phyloP scores from a whole-genome alignment of 148 eudicot species.

The Euryodendron excelsum region DNA sequence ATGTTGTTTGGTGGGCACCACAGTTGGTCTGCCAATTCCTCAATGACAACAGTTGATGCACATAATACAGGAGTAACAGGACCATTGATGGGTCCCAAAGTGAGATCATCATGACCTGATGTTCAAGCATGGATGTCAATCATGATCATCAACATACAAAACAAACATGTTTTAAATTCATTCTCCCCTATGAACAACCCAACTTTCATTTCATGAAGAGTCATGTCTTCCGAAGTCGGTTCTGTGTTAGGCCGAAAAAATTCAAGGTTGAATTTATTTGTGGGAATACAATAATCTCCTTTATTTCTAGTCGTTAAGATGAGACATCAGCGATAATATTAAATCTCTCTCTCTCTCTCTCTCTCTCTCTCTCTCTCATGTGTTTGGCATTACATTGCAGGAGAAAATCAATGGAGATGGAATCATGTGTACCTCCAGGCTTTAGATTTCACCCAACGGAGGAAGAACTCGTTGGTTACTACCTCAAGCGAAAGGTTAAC shows the following conservation, averaged over 20 bases:
- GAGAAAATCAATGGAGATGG: constrained; percentile 46
- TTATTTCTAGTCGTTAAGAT: no score
- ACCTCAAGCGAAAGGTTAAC: constrained; percentile 64
- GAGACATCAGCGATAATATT: no score
- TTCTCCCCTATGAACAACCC: neutral
- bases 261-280: no score
- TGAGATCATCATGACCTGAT: constrained; percentile 16
- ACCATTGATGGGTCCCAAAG: constrained; percentile 1
- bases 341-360: neutral
- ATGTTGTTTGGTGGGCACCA: constrained; percentile 9
- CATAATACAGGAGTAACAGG: constrained; percentile 10
- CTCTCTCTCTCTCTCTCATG: neutral
- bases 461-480: constrained; percentile 87
- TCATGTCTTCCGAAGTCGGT: constrained; percentile 9
- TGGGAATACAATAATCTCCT: no score
- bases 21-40: constrained; percentile 18
- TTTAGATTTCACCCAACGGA: constrained; percentile 93
- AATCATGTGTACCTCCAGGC: constrained; percentile 83
- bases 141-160: neutral
- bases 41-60: neutral
- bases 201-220: neutral
- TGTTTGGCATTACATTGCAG: neutral
- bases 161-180: neutral
- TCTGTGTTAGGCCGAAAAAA: neutral
- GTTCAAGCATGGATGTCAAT: constrained; percentile 24